Conservation (phyloP, 768 basidiomycete genomes). For the Boletus edulis region DNA sequence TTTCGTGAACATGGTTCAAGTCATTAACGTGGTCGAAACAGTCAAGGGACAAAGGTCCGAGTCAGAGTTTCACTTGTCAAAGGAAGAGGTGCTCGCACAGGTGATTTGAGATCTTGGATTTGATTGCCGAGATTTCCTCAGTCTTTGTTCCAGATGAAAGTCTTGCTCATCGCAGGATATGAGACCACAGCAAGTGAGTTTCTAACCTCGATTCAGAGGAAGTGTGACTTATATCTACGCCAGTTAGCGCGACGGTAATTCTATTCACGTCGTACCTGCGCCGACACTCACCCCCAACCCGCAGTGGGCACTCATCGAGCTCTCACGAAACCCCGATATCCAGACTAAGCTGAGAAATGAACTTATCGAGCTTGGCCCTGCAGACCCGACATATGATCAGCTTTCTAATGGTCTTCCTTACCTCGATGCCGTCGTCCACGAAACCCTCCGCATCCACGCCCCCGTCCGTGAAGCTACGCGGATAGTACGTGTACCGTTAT, state of each 20-base stretch:
- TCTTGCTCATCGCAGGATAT: slow-evolving; percentile 21
- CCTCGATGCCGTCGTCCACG: slow-evolving; percentile 51
- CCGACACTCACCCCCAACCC: background rate
- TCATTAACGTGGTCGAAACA: slow-evolving; percentile 8
- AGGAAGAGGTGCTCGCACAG: slow-evolving; percentile 29
- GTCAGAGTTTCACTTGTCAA: slow-evolving; percentile 23
- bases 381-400: slow-evolving; percentile 55
- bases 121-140: background rate
- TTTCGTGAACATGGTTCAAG: background rate
- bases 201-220: background rate
- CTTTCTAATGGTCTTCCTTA: slow-evolving; percentile 49
- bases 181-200: slow-evolving; percentile 23
- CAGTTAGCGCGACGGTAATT: slow-evolving; percentile 23
- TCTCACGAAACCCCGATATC: slow-evolving; percentile 42
- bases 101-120: background rate
- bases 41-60: slow-evolving; percentile 36
- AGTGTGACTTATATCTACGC: background rate
- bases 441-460: slow-evolving; percentile 45
- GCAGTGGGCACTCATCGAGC: slow-evolving; percentile 60
- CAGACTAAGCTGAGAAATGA: slow-evolving; percentile 53
- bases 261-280: background rate
- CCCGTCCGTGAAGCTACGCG: slow-evolving; percentile 27
- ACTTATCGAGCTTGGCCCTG: slow-evolving; percentile 35
- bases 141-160: slow-evolving; percentile 15
- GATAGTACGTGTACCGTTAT: background rate